A percentile compares a stretch with the other conserved stretches of the same genome.
These are phyloP conservation scores for Tetrahymena borealis DNA, from an alignment of 73 alveolate genomes.

Conservation along the genomic window DNA sequence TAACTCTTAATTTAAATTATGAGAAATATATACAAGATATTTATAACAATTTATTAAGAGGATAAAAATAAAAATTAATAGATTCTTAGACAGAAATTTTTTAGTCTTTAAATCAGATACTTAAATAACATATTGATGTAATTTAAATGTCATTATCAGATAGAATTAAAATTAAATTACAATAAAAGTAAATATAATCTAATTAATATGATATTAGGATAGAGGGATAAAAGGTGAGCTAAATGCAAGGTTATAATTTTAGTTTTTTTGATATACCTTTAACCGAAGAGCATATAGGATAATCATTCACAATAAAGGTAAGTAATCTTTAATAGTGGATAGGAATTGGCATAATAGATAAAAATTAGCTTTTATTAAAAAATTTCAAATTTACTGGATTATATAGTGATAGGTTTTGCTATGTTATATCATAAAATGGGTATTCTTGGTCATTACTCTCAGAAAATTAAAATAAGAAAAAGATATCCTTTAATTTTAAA, in stretches of 20 bases:
- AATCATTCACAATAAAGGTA: not conserved
- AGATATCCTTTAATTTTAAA: not conserved
- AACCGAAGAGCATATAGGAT: not conserved
- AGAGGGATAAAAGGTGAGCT: not conserved
- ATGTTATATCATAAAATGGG: not conserved
- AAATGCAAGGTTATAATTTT: not conserved
- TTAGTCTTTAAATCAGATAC: not conserved
- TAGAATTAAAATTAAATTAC: not conserved
- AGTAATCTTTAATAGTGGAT: not conserved
- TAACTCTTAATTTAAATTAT: not conserved
- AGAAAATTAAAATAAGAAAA: not conserved
- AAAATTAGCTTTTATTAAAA: not conserved
- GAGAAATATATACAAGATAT: not conserved
- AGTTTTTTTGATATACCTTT: not conserved
- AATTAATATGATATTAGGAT: not conserved
- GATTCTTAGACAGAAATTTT: not conserved
- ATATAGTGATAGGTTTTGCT: not conserved
- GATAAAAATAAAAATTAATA: not conserved
- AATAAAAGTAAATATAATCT: not conserved
- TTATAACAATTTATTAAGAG: not conserved
- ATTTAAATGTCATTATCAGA: not conserved
- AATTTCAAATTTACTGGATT: not conserved
- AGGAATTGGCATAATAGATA: not conserved
- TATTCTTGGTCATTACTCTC: not conserved
- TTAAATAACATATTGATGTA: not conserved